These are phyloP conservation scores for Pyricularia pennisetigena DNA, from an alignment of 2,329 filamentous ascomycete species.

Conservation along the genomic window DNA sequence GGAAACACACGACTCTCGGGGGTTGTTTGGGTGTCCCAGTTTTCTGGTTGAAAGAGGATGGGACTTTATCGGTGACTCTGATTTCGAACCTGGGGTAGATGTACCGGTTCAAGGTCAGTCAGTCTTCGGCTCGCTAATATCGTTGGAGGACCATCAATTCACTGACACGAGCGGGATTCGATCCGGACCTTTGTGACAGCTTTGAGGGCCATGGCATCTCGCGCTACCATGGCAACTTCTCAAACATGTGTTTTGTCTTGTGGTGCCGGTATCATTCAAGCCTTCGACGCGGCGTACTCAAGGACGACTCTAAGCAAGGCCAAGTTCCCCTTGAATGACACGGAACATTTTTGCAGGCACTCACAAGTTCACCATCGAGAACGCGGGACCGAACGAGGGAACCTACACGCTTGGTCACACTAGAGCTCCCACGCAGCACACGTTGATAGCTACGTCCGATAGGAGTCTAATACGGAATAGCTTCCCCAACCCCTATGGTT, in stretches of 20 bases:
- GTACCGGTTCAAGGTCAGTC: background rate
- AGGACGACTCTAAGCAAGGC: conserved; percentile 24
- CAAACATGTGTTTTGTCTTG: conserved; percentile 6
- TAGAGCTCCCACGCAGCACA: conserved; percentile 27
- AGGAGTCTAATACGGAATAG: conserved; percentile 15
- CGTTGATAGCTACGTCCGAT: background rate
- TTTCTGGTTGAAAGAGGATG: conserved; percentile 14
- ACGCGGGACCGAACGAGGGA: conserved; percentile 22
- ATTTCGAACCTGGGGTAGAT: conserved; percentile 2
- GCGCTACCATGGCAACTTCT: background rate
- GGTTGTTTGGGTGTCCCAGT: conserved; percentile 13
- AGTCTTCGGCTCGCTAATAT: background rate
- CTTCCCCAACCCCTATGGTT: conserved; percentile 35
- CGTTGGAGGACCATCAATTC: background rate
- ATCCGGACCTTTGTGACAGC: conserved; percentile 13
- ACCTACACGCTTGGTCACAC: conserved; percentile 27
- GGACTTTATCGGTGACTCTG: conserved; percentile 13
- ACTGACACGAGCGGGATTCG: conserved; percentile 5
- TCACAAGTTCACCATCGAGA: conserved; percentile 29
- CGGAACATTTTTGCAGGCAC: conserved; percentile 41
- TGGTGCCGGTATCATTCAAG: conserved; percentile 28
- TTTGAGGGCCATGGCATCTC: conserved; percentile 11
- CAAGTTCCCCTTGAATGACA: conserved; percentile 37
- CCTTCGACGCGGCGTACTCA: conserved; percentile 27
- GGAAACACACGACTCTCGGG: conserved; percentile 16